Conservation (phyloP, 208 protist genomes). For the Leishmania major region DNA sequence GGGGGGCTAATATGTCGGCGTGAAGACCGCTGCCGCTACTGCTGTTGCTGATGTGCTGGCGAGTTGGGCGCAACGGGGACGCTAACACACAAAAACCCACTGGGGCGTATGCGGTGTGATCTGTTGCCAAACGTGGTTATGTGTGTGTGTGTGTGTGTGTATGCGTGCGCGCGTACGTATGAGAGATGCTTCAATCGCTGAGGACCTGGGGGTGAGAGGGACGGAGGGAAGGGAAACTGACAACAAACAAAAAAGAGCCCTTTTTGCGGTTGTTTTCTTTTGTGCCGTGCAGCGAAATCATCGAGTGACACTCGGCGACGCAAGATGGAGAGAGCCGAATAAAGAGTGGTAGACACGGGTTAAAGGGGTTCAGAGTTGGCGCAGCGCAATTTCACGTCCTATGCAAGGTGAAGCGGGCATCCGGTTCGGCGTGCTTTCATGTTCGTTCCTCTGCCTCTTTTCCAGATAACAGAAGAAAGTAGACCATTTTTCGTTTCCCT, state of each 20-base stretch:
- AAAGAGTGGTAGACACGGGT: not conserved
- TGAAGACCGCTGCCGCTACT: not conserved
- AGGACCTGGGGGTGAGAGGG: not conserved
- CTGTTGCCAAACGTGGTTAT: not conserved
- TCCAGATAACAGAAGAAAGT: not conserved
- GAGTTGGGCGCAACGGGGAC: not conserved
- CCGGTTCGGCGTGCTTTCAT: not conserved
- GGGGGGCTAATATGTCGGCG: not conserved
- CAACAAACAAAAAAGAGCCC: not conserved
- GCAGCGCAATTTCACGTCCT: not conserved
- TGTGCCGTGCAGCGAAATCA: not conserved
- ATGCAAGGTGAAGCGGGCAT: not conserved
- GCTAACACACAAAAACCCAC: not conserved
- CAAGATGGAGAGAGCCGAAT: not conserved
- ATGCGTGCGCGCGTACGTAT: no score
- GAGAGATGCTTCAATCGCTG: not conserved
- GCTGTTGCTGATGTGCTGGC: not conserved
- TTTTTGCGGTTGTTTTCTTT: not conserved
- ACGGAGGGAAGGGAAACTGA: not conserved
- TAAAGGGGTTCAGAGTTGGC: not conserved
- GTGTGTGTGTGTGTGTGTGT: not conserved
- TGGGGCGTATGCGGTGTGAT: not conserved
- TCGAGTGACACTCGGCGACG: not conserved
- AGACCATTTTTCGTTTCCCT: not conserved
- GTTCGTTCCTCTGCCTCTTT: not conserved